phyloP scores from a whole-genome alignment of 208 protist species.

The Leishmania braziliensis region DNA sequence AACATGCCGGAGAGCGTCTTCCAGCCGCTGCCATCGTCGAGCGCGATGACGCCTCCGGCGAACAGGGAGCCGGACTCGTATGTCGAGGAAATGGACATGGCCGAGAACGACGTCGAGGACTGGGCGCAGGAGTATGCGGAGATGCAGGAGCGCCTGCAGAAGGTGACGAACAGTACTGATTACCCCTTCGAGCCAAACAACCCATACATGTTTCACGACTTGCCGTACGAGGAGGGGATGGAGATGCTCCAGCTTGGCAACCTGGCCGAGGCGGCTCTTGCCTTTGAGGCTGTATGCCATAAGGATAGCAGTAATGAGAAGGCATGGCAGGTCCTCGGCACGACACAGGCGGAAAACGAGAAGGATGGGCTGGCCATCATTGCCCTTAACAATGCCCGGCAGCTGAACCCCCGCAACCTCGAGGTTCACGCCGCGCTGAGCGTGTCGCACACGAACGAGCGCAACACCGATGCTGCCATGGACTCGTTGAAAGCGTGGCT shows the following conservation, averaged over 20 bases:
- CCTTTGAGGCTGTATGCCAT: constrained; percentile 90
- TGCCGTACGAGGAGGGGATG: constrained; percentile 74
- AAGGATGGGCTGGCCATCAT: constrained; percentile 89
- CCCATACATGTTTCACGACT: constrained; percentile 80
- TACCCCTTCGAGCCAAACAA: constrained; percentile 92
- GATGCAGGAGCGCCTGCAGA: constrained; percentile 57
- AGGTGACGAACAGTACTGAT: constrained; percentile 66
- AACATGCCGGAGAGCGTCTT: constrained; percentile 55
- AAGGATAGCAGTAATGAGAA: constrained; percentile 65
- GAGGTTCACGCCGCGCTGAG: constrained; percentile 77
- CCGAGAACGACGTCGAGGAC: constrained; percentile 53
- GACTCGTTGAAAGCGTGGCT: constrained; percentile 81
- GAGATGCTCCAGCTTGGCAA: constrained; percentile 75
- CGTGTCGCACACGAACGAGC: constrained; percentile 90
- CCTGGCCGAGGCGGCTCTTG: constrained; percentile 86
- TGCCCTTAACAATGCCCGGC: constrained; percentile 81
- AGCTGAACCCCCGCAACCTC: constrained; percentile 64
- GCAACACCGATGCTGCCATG: constrained; percentile 69
- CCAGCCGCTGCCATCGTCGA: constrained; percentile 21
- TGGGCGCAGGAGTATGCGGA: constrained; percentile 80
- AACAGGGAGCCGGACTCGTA: constrained; percentile 16
- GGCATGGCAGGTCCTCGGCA: constrained; percentile 83
- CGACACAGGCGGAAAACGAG: constrained; percentile 90
- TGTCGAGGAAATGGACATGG: constrained; percentile 36
- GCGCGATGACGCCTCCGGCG: constrained; percentile 4